Base-by-base conservation (phyloP, 495 filamentous ascomycete genomes). In the Podospora conica region DNA sequence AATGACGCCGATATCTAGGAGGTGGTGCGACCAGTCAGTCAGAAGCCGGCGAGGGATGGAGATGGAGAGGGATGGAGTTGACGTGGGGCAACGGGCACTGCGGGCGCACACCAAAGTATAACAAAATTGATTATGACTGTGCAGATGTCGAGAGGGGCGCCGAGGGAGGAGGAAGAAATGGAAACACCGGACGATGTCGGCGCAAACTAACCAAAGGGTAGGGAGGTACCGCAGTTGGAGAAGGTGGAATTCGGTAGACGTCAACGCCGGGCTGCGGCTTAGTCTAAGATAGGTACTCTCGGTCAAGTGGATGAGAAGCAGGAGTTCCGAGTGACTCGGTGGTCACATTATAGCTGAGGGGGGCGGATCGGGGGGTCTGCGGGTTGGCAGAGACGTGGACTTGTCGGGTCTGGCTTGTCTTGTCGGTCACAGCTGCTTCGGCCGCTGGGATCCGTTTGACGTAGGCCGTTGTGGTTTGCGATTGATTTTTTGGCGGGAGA, bases 291-390 rank as follows among this genome's bases (percentile, higher is more conserved):
- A 20, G 58, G 15, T 29, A 8, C 63, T 68, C 60, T 66, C 31
- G 21, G 58, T 54, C 54, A 69, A 58, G 40, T 27, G 27, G 54
- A 54, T 60, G 58, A 60, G 33, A 61, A 57, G 65, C 61, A 62
- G 61, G 55, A 28, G 28, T 65, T 67, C 54, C 48, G 62, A 57
- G 66, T 59, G 68, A 61, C 21, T 59, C 55, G 53, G 63, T 53
- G 62, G 72, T 77, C 75, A 77, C 75, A 75, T 77, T 68, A 77
- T 77, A 70, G 73, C 66, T 70, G 58, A 65, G 3, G 40, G 56
- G 28, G 55, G 22, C 12, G 24, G 18, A 57, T 15, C 53, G 27
- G 29, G 64, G 55, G 55, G 62, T 58, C 58, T 66, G 61, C 59
- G 54, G 61, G 58, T 33, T 55, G 9, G 55, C 65, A 65, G 55